These are phyloP conservation scores for Blepharisma stoltei DNA, from an alignment of 73 alveolate genomes.

Conservation along the genomic window DNA sequence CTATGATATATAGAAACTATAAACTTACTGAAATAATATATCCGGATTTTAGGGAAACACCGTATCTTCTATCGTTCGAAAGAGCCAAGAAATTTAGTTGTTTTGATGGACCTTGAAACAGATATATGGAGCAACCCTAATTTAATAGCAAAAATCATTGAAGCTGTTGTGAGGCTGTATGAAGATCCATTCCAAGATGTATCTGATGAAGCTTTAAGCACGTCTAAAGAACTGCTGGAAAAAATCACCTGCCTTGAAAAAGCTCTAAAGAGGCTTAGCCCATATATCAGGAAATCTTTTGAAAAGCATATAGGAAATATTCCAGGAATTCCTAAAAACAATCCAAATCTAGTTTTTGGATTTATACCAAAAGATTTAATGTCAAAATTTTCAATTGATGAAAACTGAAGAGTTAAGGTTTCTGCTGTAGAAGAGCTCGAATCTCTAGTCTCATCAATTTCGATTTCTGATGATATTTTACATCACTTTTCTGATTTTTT, in stretches of 20 bases:
- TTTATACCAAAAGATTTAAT: conserved; percentile 22
- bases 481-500: not conserved
- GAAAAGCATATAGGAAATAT: not conserved
- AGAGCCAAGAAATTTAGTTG: no score
- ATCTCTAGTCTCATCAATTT: not conserved
- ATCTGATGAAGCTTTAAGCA: not conserved
- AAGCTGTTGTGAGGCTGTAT: not conserved
- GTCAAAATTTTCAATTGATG: not conserved
- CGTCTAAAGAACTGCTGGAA: not conserved
- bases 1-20: no score
- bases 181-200: not conserved
- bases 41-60: no score
- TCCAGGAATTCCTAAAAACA: not conserved
- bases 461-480: not conserved
- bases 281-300: not conserved
- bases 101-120: no score
- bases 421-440: not conserved
- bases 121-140: no score
- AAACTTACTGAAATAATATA: no score
- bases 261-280: not conserved
- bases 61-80: no score
- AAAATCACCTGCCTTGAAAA: not conserved
- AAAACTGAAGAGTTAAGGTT: conserved; percentile 23
- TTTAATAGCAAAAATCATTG: no score
- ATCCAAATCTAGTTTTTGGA: conserved; percentile 18